Percentiles rank a stretch among this genome's conserved stretches.
Evolutionary conservation across 129 eudicot species (phyloP).

Genomic region (Ambrosia artemisiifolia): DNA sequence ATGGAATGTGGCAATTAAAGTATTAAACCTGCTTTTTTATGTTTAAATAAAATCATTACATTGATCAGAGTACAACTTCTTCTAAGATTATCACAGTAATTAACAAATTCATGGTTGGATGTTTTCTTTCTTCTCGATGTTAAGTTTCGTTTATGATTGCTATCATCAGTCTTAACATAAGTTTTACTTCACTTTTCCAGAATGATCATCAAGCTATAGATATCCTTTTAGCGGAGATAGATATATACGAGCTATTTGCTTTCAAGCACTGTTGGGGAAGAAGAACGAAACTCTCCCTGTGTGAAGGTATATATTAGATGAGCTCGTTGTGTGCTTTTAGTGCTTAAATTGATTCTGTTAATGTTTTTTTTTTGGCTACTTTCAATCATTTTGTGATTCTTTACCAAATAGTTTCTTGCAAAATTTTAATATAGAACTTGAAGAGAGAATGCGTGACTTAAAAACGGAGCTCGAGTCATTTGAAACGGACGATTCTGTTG

Average conservation of each 20-base stretch:
- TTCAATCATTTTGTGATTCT: constrained; percentile 7
- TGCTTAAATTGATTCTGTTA: not conserved
- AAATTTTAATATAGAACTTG: constrained; percentile 66
- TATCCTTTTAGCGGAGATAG: constrained; percentile 95
- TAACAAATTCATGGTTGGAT: not conserved
- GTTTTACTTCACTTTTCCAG: constrained; percentile 41
- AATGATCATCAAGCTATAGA: constrained; percentile 91
- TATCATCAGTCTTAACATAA: constrained; percentile 12
- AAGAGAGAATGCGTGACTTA: constrained; percentile 93
- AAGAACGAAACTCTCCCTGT: constrained; percentile 84
- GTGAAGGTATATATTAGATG: constrained; percentile 59
- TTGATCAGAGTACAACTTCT: not conserved
- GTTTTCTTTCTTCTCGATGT: not conserved
- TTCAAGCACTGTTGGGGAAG: constrained; percentile 97
- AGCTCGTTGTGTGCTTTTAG: not conserved
- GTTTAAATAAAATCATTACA: too few species aligned
- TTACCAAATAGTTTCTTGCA: not conserved
- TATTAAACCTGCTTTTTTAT: not conserved
- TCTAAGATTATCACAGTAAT: not conserved
- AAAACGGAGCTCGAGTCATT: constrained; percentile 74
- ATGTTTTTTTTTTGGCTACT: not conserved
- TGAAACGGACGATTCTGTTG: constrained; percentile 80
- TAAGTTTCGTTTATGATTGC: not conserved
- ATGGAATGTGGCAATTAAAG: not conserved
- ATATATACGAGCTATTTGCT: constrained; percentile 95